Base-by-base conservation (phyloP, 108 stramenopile genomes). In the Cyclotella sp. region DNA sequence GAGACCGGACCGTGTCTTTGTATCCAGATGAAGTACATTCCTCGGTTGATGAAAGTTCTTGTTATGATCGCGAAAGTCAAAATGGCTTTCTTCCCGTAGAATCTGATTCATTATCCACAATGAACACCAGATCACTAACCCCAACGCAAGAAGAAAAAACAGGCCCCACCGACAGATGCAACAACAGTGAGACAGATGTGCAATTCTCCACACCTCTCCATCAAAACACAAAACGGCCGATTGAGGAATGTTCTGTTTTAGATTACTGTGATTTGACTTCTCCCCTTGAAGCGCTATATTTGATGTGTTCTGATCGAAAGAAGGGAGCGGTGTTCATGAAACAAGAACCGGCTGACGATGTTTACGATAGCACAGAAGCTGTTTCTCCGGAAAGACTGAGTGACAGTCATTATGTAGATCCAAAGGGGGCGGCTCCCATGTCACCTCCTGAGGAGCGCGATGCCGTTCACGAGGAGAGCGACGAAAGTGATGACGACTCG, bases 221-320 rank as follows among this genome's bases (percentile, higher is more conserved):
- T 28, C 46, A 51, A 54, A 52, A 24, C 12, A 24, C 55, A 55
- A 55, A 24, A 34, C 34, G 34, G 6, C 6, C 34, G 34, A 34
- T 6, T 34, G 34, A 34, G 24, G 55, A 47, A 51, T 44, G 42
- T 14, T 27, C 60, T 19, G 47, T 30, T 9, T 29, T 62, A 22
- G 43, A 49, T 44, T 41, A 11, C 46, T 63, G 72, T 30, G 66
- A 68, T 42, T 51, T 76, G 24, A 52, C 46, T 11, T 76, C 76
- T 22, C 76, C 76, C 9, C 43, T 76, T n/a, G 76, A 76, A 51
- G 59, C 76, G n/a, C 28, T 76, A 26, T 76, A 76, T 27, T 51
- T 73, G n/a, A 30, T 73, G 18, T 63, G 72, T 39, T 57, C 76
- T 24, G 24, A 55, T 55, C 10, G n/a, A 44, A 51, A 39, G 44